phyloP scores from a whole-genome alignment of 805 yeast genomes.

The Nakazawaea molendinolei region DNA sequence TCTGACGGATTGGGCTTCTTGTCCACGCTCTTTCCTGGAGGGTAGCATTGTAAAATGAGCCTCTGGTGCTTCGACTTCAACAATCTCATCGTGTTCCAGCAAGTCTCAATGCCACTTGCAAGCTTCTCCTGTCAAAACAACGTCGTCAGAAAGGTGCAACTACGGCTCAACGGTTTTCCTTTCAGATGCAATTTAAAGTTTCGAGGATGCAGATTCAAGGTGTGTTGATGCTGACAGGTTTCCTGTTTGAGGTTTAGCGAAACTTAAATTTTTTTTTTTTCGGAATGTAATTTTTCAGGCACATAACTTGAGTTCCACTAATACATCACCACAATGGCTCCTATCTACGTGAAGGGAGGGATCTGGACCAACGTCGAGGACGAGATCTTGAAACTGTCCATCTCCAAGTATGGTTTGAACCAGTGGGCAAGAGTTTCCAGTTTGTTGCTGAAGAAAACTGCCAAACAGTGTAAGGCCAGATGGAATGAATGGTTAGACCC shows the following conservation, averaged over 20 bases:
- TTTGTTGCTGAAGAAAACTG: constrained; percentile 74
- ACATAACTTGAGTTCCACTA: no score
- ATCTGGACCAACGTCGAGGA: constrained; percentile 85
- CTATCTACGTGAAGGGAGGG: constrained; percentile 80
- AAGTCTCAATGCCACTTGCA: no score
- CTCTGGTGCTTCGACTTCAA: constrained; percentile 83
- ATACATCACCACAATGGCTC: constrained; percentile 32
- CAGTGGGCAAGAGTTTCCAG: constrained; percentile 96
- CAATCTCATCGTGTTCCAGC: constrained; percentile 17
- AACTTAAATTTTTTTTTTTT: no score
- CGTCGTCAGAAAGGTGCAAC: no score
- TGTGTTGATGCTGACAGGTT: no score
- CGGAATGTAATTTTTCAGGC: no score
- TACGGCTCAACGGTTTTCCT: no score
- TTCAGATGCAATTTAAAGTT: no score
- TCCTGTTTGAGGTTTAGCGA: no score
- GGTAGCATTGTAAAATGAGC: constrained; percentile 86
- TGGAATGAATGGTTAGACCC: constrained; percentile 92
- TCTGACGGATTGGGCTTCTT: constrained; percentile 92
- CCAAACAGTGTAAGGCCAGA: constrained; percentile 86
- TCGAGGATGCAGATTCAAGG: no score
- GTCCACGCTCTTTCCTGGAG: constrained; percentile 78
- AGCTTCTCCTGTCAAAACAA: no score
- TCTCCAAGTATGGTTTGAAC: constrained; percentile 85
- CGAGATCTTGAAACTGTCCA: constrained; percentile 84